Evolutionary conservation across 106 monocot genomes (phyloP), one percentile per base, ranked within the genome.

Genomic region (Acorus calamus): DNA sequence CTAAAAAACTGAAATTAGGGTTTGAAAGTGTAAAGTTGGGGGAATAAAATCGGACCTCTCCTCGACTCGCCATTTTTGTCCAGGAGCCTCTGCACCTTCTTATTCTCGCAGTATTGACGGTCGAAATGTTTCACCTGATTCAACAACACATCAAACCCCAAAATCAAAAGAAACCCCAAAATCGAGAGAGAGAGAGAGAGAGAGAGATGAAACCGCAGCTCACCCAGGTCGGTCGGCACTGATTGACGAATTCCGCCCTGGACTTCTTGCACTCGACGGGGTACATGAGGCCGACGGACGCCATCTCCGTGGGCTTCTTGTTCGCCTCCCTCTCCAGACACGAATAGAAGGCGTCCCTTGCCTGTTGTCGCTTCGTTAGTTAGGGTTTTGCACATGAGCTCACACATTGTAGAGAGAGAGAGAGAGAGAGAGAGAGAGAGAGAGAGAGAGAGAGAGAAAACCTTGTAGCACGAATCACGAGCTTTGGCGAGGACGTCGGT

Each of bases 81-180:
- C 9, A 92, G 72, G 6, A 99, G 78, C 67, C 92, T 71, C 73
- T 81, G 85, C 47, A 92, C 79, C 69, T 77, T 67, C 77, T 86
- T 88, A 77, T 83, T 99, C 51, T 79, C 85, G 61, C 83, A 85
- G 60, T 81, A 79, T 72, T 88, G 92, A 68, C 88, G 73, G 67
- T 99, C 88, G 52, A 99, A 99, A 72, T 92, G 98, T 77, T 86
- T 99, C 59, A 99, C 98, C 98, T 99, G 53, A 51, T 52, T 14
- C 4, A 44, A 5, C 7, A 43, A 14, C 69, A 73, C 60, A 28
- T 28, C 28, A 28, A 7, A 49, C 44, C 55, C 12, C 7, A 56
- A 45, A 14, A 8, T 48, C 14, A 69, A 6, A 28, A 53, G 42
- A 10, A 49, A 56, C 58, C 11, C 7, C 10, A 47, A 61, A 58